A percentile compares a stretch with the other conserved stretches of the same genome.
phyloP scores from a whole-genome alignment of 2,329 filamentous ascomycete genomes.

The Pseudocercospora ulei region DNA sequence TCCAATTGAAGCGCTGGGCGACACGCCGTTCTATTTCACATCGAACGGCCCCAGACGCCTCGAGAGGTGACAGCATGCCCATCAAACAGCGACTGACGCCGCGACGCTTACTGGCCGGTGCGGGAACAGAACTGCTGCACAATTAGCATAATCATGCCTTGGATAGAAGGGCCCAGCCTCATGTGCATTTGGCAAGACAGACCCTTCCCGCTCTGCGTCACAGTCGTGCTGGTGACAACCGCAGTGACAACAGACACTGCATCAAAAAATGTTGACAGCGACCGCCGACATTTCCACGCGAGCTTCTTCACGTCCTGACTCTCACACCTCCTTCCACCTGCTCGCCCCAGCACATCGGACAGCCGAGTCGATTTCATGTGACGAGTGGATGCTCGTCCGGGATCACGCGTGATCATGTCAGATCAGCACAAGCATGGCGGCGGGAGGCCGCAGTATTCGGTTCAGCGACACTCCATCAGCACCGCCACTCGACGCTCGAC shows the following conservation, averaged over 20 bases:
- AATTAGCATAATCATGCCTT: neutral
- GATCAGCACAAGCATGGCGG: conserved; percentile 14
- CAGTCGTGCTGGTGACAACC: neutral
- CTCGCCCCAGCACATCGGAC: conserved; percentile 2
- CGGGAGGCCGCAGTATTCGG: conserved; percentile 36
- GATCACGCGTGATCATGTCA: conserved; percentile 10
- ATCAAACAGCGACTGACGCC: conserved; percentile 4
- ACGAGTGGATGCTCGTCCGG: conserved; percentile 5
- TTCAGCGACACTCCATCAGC: conserved; percentile 24
- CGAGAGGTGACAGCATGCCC: neutral
- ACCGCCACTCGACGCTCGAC: conserved; percentile 27
- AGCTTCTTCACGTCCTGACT: neutral
- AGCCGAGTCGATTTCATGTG: conserved; percentile 7
- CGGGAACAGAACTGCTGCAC: conserved; percentile 1
- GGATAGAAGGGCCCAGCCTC: conserved; percentile 1
- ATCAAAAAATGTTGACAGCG: conserved; percentile 6
- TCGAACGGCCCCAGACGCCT: neutral
- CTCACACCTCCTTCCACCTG: neutral
- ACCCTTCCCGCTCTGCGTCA: conserved; percentile 3
- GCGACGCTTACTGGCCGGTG: conserved; percentile 1
- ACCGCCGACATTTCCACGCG: neutral
- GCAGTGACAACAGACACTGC: no score
- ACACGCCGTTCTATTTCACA: conserved; percentile 2
- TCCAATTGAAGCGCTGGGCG: neutral
- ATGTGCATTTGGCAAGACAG: neutral